A percentile compares a stretch with the other conserved stretches of the same genome.
phyloP scores from a whole-genome alignment of 2,329 filamentous ascomycete genomes.

The Exophiala viscosa region DNA sequence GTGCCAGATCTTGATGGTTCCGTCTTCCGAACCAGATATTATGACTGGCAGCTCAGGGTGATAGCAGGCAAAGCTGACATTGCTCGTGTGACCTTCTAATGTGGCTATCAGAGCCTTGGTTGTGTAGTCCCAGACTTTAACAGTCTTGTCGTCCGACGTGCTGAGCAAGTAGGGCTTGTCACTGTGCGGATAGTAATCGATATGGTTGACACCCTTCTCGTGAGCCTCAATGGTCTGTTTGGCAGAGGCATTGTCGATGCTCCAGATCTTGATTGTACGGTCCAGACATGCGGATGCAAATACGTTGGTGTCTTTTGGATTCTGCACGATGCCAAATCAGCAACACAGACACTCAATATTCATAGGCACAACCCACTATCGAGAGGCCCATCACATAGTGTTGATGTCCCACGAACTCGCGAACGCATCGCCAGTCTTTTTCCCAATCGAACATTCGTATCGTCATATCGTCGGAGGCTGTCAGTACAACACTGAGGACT shows the following conservation, averaged over 20 bases:
- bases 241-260: conserved; percentile 82
- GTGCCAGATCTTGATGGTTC: conserved; percentile 97
- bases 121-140: conserved; percentile 99
- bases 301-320: conserved; percentile 80
- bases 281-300: conserved; percentile 94
- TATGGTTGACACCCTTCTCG: conserved; percentile 97
- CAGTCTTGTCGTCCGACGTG: conserved; percentile 91
- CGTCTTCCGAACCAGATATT: conserved; percentile 95
- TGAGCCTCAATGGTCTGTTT: conserved; percentile 97
- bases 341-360: neutral
- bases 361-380: conserved; percentile 8
- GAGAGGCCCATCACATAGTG: conserved; percentile 85
- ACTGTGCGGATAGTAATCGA: conserved; percentile 74
- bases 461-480: conserved; percentile 96
- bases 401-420: conserved; percentile 92
- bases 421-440: conserved; percentile 94
- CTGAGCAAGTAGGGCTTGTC: conserved; percentile 85
- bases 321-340: conserved; percentile 65
- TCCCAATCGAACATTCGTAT: conserved; percentile 99
- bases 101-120: conserved; percentile 97
- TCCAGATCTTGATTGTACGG: conserved; percentile 97
- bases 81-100: conserved; percentile 93
- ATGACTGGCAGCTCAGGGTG: conserved; percentile 96
- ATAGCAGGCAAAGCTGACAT: conserved; percentile 97
- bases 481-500: conserved; percentile 90